Evolutionary conservation across 2,329 filamentous ascomycete species (phyloP).

Genomic region (Fusarium nodosum): DNA sequence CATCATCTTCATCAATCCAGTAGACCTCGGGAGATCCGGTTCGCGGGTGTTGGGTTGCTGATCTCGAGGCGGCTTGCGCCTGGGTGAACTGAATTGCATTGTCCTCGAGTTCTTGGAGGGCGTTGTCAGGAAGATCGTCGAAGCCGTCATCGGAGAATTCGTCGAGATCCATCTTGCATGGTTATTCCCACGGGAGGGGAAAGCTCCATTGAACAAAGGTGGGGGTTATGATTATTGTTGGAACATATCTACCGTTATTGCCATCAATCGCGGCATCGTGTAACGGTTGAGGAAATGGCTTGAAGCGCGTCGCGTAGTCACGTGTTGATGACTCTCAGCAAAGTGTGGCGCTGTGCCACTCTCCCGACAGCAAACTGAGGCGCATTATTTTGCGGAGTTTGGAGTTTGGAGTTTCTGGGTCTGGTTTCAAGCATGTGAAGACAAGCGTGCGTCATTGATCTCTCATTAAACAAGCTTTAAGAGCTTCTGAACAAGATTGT

Average conservation of each 20-base stretch:
- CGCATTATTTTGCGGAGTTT: constrained; percentile 29
- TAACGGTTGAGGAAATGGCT: constrained; percentile 11
- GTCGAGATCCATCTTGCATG: constrained; percentile 60
- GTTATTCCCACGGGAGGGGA: constrained; percentile 4
- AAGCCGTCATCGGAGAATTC: constrained; percentile 75
- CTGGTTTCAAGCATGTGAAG: constrained; percentile 46
- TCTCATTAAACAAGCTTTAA: constrained; percentile 23
- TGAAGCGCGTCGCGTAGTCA: constrained; percentile 51
- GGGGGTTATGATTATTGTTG: constrained; percentile 11
- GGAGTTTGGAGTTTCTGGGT: constrained; percentile 19
- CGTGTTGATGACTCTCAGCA: constrained; percentile 34
- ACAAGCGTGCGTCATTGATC: constrained; percentile 45
- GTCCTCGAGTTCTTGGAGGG: constrained; percentile 73
- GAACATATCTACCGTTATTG: constrained; percentile 3
- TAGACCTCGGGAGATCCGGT: constrained; percentile 56
- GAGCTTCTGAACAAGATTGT: constrained; percentile 13
- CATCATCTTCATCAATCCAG: constrained; percentile 66
- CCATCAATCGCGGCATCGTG: constrained; percentile 22
- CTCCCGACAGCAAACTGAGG: constrained; percentile 1
- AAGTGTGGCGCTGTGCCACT: neutral
- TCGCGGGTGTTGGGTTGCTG: constrained; percentile 42
- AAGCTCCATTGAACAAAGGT: constrained; percentile 45
- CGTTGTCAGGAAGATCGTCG: constrained; percentile 70
- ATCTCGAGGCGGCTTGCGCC: constrained; percentile 45
- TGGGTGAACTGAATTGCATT: constrained; percentile 74